Base-by-base conservation (phyloP, 331 rosid genomes). In the Saraca asoca region DNA sequence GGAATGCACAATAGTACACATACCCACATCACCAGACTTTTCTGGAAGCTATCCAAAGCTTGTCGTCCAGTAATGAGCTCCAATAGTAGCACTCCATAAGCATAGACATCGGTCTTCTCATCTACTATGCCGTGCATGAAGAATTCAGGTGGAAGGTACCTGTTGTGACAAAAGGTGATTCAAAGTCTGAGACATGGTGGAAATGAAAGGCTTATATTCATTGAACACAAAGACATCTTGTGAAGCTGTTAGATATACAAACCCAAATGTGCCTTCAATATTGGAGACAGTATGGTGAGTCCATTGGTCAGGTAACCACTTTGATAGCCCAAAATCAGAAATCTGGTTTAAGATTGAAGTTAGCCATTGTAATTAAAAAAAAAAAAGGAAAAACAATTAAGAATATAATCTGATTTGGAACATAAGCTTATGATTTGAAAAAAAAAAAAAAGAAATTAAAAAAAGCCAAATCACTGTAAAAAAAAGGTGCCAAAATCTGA, bases 71-170 rank as follows among this genome's bases (percentile, higher is more conserved):
- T 90, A 58, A 94, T 86, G 48, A 94, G 91, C 77, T 94, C 99
- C 75, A 94, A 74, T 49, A 94, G 54, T 72, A 94, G 82, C 38
- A 94, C 99, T 39, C 99, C 99, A 51, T 82, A 90, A 52, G 99
- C 96, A 70, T 76, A 94, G 39, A 94, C 96, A 66, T 94, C 99
- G 17, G 97, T 94, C 72, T 94, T 94, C 74, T 94, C 99, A 74
- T 94, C 97, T 37, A 90, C 97, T 69, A 94, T 86, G 6, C 99
- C 99, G 54, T 94, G 96, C 99, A 94, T 85, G 90, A 94, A 90
- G 83, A 85, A 90, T 83, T 94, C 99, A 4, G 99, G 99, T 75
- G 99, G 99, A 81, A 94, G 97, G 74, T 94, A 94, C n/a, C 99
- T 94, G 83, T 68, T 74, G 64, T 70, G 63, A 68, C 77, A 69